Percentiles rank a stretch among this genome's conserved stretches.
phyloP scores from a whole-genome alignment of 768 basidiomycete species.

The Daedaleopsis sinensis region DNA sequence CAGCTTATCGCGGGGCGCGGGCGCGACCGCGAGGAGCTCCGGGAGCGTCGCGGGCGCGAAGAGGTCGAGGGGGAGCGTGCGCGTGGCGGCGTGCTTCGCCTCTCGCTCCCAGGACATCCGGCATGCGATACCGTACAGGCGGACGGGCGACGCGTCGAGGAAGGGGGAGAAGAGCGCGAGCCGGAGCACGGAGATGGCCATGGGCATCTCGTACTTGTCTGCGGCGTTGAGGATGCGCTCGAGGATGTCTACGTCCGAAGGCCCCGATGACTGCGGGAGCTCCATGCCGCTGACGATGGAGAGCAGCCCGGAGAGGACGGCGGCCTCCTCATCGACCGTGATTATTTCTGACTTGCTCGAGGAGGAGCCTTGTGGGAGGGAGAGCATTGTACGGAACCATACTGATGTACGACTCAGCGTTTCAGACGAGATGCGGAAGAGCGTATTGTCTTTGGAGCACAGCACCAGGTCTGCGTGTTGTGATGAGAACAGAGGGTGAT shows the following conservation, averaged over 20 bases:
- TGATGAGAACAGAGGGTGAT: slow-evolving; percentile 22
- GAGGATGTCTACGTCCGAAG: slow-evolving; percentile 43
- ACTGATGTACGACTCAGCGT: slow-evolving; percentile 27
- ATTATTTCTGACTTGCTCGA: slow-evolving; percentile 22
- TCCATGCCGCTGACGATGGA: slow-evolving; percentile 45
- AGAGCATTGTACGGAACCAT: slow-evolving; percentile 34
- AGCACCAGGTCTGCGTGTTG: slow-evolving; percentile 25
- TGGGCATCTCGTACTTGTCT: slow-evolving; percentile 49
- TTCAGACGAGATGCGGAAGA: slow-evolving; percentile 28
- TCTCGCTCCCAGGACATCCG: slow-evolving; percentile 50
- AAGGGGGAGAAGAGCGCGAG: slow-evolving; percentile 43
- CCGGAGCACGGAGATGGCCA: slow-evolving; percentile 46
- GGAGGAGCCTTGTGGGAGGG: slow-evolving; percentile 21
- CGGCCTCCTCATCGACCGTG: slow-evolving; percentile 38
- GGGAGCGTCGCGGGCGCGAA: slow-evolving; percentile 36
- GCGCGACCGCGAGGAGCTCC: slow-evolving; percentile 38
- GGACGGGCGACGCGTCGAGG: slow-evolving; percentile 42
- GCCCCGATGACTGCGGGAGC: slow-evolving; percentile 37
- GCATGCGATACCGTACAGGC: slow-evolving; percentile 49
- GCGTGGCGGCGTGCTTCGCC: slow-evolving; percentile 42
- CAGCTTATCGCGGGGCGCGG: slow-evolving; percentile 40
- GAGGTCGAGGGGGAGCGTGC: slow-evolving; percentile 44
- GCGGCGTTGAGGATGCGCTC: slow-evolving; percentile 43
- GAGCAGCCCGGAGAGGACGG: slow-evolving; percentile 41
- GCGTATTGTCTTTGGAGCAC: slow-evolving; percentile 20